phyloP scores from a whole-genome alignment of 1,284 basidiomycete genomes.

The Trichosporon coremiiforme region DNA sequence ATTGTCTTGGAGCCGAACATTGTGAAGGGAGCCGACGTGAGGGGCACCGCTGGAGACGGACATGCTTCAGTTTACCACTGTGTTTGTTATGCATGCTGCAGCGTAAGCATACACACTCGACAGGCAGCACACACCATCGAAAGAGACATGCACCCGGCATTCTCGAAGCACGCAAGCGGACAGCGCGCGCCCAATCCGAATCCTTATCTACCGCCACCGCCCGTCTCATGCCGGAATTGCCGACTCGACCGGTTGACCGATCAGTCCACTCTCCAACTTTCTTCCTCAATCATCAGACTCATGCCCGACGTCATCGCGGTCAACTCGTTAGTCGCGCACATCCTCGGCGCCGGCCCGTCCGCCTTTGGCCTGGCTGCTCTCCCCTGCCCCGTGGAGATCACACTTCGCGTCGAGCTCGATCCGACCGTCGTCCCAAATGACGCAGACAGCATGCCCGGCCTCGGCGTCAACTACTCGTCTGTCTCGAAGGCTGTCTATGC shows the following conservation, averaged over 20 bases:
- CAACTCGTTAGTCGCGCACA: constrained; percentile 46
- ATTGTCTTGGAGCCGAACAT: too few relatives aligned
- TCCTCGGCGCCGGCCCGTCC: constrained; percentile 53
- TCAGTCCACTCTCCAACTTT: neutral
- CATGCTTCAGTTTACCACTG: too few relatives aligned
- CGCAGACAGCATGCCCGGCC: constrained; percentile 47
- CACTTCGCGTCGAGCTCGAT: constrained; percentile 42
- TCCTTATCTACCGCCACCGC: neutral
- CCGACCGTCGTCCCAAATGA: constrained; percentile 38
- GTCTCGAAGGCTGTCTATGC: constrained; percentile 50
- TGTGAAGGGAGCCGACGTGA: too few relatives aligned
- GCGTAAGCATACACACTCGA: too few relatives aligned
- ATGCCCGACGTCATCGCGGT: constrained; percentile 47
- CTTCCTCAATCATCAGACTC: neutral
- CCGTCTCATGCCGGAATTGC: neutral
- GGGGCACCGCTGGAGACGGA: too few relatives aligned
- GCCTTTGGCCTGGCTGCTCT: constrained; percentile 49
- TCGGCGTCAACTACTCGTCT: constrained; percentile 56
- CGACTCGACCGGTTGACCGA: neutral
- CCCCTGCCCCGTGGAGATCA: constrained; percentile 49
- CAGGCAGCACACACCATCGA: too few relatives aligned
- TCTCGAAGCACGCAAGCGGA: neutral
- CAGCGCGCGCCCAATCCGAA: neutral
- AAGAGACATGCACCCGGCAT: too few relatives aligned
- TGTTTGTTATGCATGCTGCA: too few relatives aligned